Percentiles rank a stretch among this genome's conserved stretches.
Evolutionary conservation across 2,329 filamentous ascomycete genomes (phyloP).

Genomic region (Neospermospora avenae): DNA sequence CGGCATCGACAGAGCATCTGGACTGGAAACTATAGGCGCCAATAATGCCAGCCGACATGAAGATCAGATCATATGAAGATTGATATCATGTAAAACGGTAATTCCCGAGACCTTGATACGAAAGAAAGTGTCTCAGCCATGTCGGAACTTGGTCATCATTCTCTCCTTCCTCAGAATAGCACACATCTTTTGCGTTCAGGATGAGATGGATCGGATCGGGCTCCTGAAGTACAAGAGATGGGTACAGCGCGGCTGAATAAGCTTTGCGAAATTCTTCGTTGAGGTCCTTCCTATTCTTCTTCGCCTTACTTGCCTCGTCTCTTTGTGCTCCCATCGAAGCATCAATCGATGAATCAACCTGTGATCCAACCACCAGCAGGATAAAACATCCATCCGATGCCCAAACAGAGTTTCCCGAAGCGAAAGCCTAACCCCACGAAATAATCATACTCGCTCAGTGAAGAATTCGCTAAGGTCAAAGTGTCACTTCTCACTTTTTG

Average conservation of each 20-base stretch:
- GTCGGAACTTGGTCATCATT: not conserved
- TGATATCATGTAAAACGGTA: no score
- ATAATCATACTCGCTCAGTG: not conserved
- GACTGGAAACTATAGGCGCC: no score
- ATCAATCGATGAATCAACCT: not conserved
- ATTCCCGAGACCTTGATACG: not conserved
- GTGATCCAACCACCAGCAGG: no score
- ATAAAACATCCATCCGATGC: not conserved
- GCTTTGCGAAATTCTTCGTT: not conserved
- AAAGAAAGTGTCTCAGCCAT: not conserved
- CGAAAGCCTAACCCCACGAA: not conserved
- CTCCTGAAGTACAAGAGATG: not conserved
- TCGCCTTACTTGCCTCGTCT: not conserved
- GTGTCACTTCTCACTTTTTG: constrained; percentile 14
- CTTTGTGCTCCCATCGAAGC: not conserved
- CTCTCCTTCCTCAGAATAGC: not conserved
- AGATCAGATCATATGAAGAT: not conserved
- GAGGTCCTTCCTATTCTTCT: not conserved
- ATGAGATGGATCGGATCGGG: not conserved
- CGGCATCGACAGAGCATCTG: not conserved
- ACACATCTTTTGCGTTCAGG: not conserved
- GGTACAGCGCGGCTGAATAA: not conserved
- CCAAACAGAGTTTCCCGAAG: not conserved
- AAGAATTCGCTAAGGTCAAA: not conserved
- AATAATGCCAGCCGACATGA: no score